A percentile compares a stretch with the other conserved stretches of the same genome.
Evolutionary conservation across 129 eudicot genomes (phyloP).

Genomic region (Cynara cardunculus): DNA sequence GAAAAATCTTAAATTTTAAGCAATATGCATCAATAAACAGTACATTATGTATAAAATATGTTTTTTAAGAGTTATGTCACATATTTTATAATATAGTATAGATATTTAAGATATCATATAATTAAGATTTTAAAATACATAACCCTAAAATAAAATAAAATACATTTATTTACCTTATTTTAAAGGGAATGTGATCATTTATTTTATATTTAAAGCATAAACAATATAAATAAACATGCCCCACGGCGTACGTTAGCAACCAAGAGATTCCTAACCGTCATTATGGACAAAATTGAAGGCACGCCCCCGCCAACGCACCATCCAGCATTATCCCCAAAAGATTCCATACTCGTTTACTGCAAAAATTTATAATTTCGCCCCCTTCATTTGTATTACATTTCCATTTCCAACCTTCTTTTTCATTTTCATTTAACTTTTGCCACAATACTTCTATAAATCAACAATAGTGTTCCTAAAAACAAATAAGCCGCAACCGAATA

Average conservation of each 20-base stretch:
- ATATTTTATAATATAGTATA: no score
- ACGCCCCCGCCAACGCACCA: slow-evolving; percentile 13
- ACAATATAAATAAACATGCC: neutral
- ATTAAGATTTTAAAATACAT: no score
- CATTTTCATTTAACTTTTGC: neutral
- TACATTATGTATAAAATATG: no score
- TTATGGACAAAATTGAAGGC: slow-evolving; percentile 14
- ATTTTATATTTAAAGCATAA: neutral
- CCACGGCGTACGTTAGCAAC: slow-evolving; percentile 22
- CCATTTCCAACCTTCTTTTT: neutral
- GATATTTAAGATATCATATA: no score
- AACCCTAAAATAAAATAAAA: no score
- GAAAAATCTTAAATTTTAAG: no score
- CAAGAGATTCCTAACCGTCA: slow-evolving; percentile 9
- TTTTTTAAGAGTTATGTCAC: no score
- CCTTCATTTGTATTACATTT: neutral
- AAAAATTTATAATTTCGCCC: neutral
- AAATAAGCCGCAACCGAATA: no score
- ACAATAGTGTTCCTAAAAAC: neutral
- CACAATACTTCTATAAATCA: neutral
- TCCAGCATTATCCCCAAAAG: slow-evolving; percentile 3
- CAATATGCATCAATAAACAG: no score
- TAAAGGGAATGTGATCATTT: no score
- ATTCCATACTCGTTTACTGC: slow-evolving; percentile 1
- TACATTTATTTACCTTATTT: no score